Base-by-base conservation (phyloP, 106 monocot genomes). In the Ottelia alismoides region DNA sequence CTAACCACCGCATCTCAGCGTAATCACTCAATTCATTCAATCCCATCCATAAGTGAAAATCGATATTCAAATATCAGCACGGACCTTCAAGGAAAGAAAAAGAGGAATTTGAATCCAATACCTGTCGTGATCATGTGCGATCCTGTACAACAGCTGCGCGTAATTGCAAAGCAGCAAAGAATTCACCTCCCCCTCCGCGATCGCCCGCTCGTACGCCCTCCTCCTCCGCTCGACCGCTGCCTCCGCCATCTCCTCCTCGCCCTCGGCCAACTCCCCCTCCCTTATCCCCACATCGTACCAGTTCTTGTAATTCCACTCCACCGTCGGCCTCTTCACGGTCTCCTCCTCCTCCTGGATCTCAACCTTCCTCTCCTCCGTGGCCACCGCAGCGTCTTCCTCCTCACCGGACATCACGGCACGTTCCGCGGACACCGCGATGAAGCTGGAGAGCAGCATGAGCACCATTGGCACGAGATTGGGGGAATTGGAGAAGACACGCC, bases 151-250 rank as follows among this genome's bases (percentile, higher is more conserved):
- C 60, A 90, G 69, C 67, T 90, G 90, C 0, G 84, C 90, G 56
- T 90, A 90, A 52, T 90, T 90, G 31, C 70, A 77, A 26, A 90
- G 78, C 48, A 89, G 52, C 51, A 84, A 45, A 5, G 88, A 83
- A 59, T 57, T 76, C 4, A 27, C 19, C 26, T 66, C 57, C 27
- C 60, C 74, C 11, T 27, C 47, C 20, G 64, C 62, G 20, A 89
- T 84, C 57, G 61, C 18, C 23, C 65, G 22, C 65, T 80, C 83
- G 54, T 90, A 90, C 22, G 48, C 56, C 27, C 48, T 27, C 22
- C 58, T 44, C 50, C 55, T 30, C 0, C 27, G 1, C 9, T 29
- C 30, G n/a, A n/a, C n/a, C n/a, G n/a, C n/a, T n/a, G n/a, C n/a
- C 30, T 58, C 56, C 9, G 7, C 4, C 4, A 20, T 29, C 31